phyloP scores from a whole-genome alignment of 306 rosid species.

The Quercus rubra region DNA sequence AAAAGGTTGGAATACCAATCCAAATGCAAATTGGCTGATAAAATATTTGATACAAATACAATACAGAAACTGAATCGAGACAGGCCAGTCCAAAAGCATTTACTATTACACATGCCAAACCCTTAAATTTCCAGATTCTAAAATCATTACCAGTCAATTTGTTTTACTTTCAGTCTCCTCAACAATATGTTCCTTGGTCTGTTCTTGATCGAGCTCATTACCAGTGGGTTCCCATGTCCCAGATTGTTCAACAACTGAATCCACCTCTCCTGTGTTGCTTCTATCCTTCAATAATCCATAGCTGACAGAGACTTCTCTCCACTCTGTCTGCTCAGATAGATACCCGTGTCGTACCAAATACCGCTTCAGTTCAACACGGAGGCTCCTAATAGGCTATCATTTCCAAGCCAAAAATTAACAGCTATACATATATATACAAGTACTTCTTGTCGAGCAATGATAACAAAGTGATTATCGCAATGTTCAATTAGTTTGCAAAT shows the following conservation, averaged over 20 bases:
- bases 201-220: background rate
- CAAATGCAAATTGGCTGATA: no score
- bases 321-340: constrained; percentile 9
- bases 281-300: constrained; percentile 8
- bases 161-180: background rate
- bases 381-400: constrained; percentile 21
- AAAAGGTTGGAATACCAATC: no score
- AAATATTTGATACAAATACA: no score
- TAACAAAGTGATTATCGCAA: background rate
- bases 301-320: constrained; percentile 21
- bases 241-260: background rate
- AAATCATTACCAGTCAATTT: background rate
- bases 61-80: no score
- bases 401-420: background rate
- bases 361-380: constrained; percentile 22
- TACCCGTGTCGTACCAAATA: constrained; percentile 24
- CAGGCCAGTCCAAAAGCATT: background rate
- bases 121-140: no score
- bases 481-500: no score
- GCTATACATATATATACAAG: background rate
- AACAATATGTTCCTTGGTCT: background rate
- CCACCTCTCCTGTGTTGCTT: background rate
- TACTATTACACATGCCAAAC: background rate
- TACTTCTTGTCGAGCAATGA: background rate
- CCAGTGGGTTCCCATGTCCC: background rate